Conservation (phyloP, 768 basidiomycete genomes). For the Coprinopsis strossmayeri region DNA sequence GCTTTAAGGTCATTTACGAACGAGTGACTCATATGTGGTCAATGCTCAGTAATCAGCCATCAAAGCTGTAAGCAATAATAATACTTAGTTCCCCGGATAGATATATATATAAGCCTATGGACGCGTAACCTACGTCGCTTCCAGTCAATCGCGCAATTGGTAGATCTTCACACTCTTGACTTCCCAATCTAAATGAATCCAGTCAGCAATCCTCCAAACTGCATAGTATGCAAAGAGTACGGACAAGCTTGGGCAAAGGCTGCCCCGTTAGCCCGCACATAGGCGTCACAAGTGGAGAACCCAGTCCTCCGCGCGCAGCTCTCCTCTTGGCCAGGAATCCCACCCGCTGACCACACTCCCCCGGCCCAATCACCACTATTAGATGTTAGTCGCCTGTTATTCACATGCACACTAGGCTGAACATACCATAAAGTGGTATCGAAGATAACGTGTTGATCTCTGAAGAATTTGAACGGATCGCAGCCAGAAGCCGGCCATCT, state of each 20-base stretch:
- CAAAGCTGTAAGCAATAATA: not conserved
- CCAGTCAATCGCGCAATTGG: conserved; percentile 15
- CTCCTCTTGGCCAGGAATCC: conserved; percentile 78
- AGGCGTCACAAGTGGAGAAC: conserved; percentile 72
- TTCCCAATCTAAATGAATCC: conserved; percentile 62
- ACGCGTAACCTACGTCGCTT: not conserved
- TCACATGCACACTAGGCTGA: not conserved
- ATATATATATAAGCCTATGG: conserved; percentile 2
- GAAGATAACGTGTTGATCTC: conserved; percentile 70
- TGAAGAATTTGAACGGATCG: conserved; percentile 74
- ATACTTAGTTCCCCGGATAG: not conserved
- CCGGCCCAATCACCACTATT: conserved; percentile 86
- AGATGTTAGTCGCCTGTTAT: not conserved
- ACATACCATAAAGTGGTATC: conserved; percentile 79
- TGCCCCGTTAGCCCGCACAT: conserved; percentile 64
- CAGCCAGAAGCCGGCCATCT: conserved; percentile 73
- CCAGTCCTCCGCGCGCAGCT: conserved; percentile 85
- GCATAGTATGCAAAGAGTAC: conserved; percentile 23
- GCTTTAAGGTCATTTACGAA: too few relatives aligned
- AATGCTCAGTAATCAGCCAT: not conserved
- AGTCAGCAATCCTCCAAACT: conserved; percentile 1
- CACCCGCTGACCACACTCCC: conserved; percentile 63
- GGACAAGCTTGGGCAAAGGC: conserved; percentile 73
- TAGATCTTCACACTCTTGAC: conserved; percentile 64
- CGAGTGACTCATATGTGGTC: too few relatives aligned